A percentile compares a stretch with the other conserved stretches of the same genome.
Conservation (phyloP, 2,329 filamentous ascomycete species). For the Pseudonectria buxi region DNA sequence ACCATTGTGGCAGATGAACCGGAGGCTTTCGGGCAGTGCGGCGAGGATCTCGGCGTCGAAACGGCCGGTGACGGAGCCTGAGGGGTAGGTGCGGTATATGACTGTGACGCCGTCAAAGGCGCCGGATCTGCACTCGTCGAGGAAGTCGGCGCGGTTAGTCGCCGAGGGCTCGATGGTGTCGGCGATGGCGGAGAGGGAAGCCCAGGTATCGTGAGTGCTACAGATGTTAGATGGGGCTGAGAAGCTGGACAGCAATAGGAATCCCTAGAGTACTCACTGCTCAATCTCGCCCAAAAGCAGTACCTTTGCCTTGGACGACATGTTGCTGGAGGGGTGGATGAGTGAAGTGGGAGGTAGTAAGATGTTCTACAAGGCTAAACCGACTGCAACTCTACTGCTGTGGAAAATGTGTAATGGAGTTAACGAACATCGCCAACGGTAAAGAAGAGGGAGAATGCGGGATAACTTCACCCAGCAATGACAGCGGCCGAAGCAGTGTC, state of each 20-base stretch:
- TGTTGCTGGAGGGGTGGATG: constrained; percentile 10
- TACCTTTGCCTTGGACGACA: constrained; percentile 29
- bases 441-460: no score
- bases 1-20: constrained; percentile 57
- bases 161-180: constrained; percentile 58
- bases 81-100: constrained; percentile 66
- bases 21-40: constrained; percentile 45
- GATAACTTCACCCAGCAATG: no score
- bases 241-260: not conserved
- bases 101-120: constrained; percentile 58
- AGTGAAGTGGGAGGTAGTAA: not conserved
- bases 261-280: constrained; percentile 26
- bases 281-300: constrained; percentile 33
- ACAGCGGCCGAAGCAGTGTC: no score
- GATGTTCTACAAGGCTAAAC: no score
- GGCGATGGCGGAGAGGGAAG: constrained; percentile 52
- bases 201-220: constrained; percentile 61
- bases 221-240: not conserved
- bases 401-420: no score
- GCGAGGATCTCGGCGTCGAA: constrained; percentile 65
- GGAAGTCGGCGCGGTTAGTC: constrained; percentile 58
- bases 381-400: no score
- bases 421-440: no score
- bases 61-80: constrained; percentile 56
- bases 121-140: constrained; percentile 60